Conservation (phyloP, 352 stramenopile genomes). For the Globisporangium recalcitrans region DNA sequence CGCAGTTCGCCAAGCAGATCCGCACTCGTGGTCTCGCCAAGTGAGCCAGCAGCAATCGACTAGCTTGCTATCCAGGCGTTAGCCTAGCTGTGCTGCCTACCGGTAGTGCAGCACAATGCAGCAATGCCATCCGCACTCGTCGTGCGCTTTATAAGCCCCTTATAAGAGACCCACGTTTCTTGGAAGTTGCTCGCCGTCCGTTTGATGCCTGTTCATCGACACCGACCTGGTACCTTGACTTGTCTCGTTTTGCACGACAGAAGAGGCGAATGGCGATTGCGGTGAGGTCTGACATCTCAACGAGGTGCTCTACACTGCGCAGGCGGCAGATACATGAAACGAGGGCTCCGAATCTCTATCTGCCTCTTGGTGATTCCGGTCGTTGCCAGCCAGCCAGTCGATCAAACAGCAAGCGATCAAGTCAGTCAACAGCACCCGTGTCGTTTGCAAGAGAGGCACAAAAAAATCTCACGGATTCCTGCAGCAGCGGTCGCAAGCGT, state of each 20-base stretch:
- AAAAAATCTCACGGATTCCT: not conserved
- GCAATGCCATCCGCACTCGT: not conserved
- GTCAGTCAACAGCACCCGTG: not conserved
- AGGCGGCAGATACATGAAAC: no score
- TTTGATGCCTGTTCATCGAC: not conserved
- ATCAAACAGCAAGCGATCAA: not conserved
- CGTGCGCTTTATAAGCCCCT: not conserved
- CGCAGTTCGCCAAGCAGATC: slow-evolving; percentile 47
- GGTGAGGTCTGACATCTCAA: not conserved
- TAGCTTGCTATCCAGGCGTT: not conserved
- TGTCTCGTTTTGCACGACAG: not conserved
- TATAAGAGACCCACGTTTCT: not conserved
- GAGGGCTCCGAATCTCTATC: no score
- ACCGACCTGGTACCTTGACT: no score
- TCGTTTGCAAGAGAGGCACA: not conserved
- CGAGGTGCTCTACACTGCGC: no score
- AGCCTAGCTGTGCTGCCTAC: not conserved
- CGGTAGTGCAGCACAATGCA: not conserved
- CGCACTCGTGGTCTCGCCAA: slow-evolving; percentile 29
- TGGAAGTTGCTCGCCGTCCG: not conserved
- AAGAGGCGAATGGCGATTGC: not conserved
- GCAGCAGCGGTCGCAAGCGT: not conserved
- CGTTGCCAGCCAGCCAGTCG: not conserved
- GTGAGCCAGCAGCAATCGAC: slow-evolving; percentile 3
- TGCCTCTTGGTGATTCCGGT: not conserved